Conservation (phyloP, 1,139 yeast genomes). For the Pneumocystis canis region DNA sequence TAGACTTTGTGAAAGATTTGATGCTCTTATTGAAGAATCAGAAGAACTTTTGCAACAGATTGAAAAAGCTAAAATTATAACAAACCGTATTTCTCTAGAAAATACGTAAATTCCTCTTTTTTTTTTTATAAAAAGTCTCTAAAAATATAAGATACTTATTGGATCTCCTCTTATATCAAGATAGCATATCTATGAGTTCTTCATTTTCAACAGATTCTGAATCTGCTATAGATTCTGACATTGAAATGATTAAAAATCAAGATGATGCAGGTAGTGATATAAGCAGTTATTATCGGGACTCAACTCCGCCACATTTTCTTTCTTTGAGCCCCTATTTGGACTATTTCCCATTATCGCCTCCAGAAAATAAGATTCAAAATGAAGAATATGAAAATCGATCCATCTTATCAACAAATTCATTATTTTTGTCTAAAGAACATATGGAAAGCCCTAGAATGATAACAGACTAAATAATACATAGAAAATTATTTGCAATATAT, state of each 20-base stretch:
- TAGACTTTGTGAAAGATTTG: background rate
- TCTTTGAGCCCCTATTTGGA: background rate
- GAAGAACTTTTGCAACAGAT: background rate
- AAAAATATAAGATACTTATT: background rate
- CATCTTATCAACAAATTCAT: background rate
- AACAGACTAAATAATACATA: background rate
- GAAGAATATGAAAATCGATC: background rate
- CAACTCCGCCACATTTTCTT: background rate
- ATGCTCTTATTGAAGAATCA: background rate
- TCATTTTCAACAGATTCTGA: background rate
- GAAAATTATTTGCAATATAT: background rate
- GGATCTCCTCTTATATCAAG: background rate
- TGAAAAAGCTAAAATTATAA: background rate
- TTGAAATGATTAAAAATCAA: background rate
- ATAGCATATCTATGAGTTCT: background rate
- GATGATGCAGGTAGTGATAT: background rate
- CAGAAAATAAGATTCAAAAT: background rate
- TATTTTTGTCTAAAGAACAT: background rate
- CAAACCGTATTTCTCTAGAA: background rate
- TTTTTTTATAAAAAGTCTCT: background rate
- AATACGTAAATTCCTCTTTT: background rate
- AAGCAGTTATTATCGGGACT: background rate
- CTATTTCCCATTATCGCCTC: background rate
- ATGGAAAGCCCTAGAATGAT: background rate
- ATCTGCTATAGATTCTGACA: background rate